Base-by-base conservation (phyloP, 768 basidiomycete genomes). In the Hericium erinaceus region DNA sequence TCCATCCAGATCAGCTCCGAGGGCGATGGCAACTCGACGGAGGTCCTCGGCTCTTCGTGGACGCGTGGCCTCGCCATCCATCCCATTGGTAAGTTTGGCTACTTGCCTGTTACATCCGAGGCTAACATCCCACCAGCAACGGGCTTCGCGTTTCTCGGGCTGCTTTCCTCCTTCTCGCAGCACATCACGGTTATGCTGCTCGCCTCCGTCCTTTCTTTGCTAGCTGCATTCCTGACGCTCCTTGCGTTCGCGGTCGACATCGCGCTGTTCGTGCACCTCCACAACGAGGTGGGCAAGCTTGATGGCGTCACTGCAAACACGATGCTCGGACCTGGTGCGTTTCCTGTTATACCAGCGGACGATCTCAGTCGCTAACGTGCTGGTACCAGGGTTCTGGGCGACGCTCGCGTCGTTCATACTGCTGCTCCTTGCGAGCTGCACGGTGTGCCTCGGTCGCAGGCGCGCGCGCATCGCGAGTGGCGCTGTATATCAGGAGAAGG, bases 201-300 rank as follows among this genome's bases (percentile, higher is more conserved):
- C 50, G 69, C 80, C 0, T 74, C 78, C 15, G 66, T 81, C 52
- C 54, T 72, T 2, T 76, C 89, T 12, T 87, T 88, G 77, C 74
- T 90, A 55, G 87, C 86, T 8, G 84, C 86, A 0, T 59, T 78
- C 20, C 66, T 92, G 48, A 80, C 87, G 2, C 72, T 90, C 56
- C 80, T 90, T 60, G 83, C 87, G 1, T 89, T 92, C 65, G 79
- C 80, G 44, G 81, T 87, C 67, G 88, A 92, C 68, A 84, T 91
- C 59, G 85, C 87, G 13, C 79, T 92, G 33, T 85, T 74, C 64
- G 82, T 74, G 3, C 81, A 76, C 57, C 76, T 84, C 54, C 82
- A 79, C 65, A 75, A 84, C 54, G 73, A 83, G 61, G 74, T 87
- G 63, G 70, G 70, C 48, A 75, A 80, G 56, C 73, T 90, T 11